phyloP scores from a whole-genome alignment of 768 basidiomycete genomes.

The Ramaria rubella region DNA sequence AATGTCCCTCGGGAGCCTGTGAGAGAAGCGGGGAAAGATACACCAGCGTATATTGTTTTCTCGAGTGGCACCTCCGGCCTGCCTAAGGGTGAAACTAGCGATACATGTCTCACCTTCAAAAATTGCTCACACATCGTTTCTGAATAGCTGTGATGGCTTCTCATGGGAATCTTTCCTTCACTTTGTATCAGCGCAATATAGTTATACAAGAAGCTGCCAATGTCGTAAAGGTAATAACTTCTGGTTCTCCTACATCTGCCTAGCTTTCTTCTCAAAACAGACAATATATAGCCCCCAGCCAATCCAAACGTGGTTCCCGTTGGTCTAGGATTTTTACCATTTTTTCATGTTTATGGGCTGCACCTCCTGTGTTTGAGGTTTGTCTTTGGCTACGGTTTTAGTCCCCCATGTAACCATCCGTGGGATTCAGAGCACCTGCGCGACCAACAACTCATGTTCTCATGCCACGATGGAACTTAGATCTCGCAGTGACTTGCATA shows the following conservation, averaged over 20 bases:
- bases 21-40: slow-evolving; percentile 42
- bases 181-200: slow-evolving; percentile 34
- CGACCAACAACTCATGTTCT: slow-evolving; percentile 43
- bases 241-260: not conserved
- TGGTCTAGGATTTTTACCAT: slow-evolving; percentile 52
- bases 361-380: slow-evolving; percentile 39
- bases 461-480: slow-evolving; percentile 54
- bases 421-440: slow-evolving; percentile 38
- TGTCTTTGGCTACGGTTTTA: not conserved
- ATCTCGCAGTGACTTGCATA: slow-evolving; percentile 45
- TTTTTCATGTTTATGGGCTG: slow-evolving; percentile 65
- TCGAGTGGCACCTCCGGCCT: slow-evolving; percentile 75
- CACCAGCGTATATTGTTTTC: slow-evolving; percentile 63
- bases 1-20: slow-evolving; percentile 35
- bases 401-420: too few species aligned
- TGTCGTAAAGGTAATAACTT: slow-evolving; percentile 35
- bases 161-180: slow-evolving; percentile 53
- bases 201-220: slow-evolving; percentile 25
- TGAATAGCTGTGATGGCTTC: slow-evolving; percentile 77
- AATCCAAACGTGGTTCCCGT: slow-evolving; percentile 45
- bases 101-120: not conserved
- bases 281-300: slow-evolving; percentile 37
- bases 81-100: slow-evolving; percentile 54
- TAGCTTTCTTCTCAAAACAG: not conserved
- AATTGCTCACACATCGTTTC: not conserved